Conservation (phyloP, 176 grass and related monocot species). For the Rhynchospora tenuis region DNA sequence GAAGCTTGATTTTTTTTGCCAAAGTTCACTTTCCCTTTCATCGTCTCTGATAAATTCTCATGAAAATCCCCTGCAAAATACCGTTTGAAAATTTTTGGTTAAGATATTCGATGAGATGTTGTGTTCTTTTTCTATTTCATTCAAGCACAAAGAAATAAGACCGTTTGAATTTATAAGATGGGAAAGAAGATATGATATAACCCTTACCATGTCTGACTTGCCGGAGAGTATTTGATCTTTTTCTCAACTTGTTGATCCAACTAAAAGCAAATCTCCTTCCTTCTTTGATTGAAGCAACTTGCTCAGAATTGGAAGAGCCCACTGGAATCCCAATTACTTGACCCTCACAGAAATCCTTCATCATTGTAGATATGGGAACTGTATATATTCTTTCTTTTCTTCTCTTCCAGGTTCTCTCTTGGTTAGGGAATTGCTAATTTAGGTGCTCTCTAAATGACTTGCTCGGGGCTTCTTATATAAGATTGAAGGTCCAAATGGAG, state of each 20-base stretch:
- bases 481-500: neutral
- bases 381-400: conserved; percentile 12
- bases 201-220: conserved; percentile 30
- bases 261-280: conserved; percentile 20
- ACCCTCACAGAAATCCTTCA: conserved; percentile 16
- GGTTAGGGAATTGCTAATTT: neutral
- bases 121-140: neutral
- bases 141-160: neutral
- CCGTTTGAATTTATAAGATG: neutral
- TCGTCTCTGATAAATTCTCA: conserved; percentile 56
- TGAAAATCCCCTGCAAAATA: conserved; percentile 44
- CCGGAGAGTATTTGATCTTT: neutral
- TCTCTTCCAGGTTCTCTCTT: neutral
- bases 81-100: no score
- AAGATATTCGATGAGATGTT: neutral
- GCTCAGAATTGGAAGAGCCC: conserved; percentile 29
- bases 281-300: conserved; percentile 27
- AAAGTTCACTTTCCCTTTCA: conserved; percentile 73
- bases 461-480: conserved; percentile 4
- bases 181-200: neutral
- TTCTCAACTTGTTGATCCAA: conserved; percentile 23
- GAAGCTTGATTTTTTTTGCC: conserved; percentile 61
- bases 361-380: conserved; percentile 16
- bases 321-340: conserved; percentile 56
- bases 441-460: conserved; percentile 6